A percentile compares a stretch with the other conserved stretches of the same genome.
Conservation (phyloP, 176 grass and related monocot genomes). For the Rhynchospora breviuscula region DNA sequence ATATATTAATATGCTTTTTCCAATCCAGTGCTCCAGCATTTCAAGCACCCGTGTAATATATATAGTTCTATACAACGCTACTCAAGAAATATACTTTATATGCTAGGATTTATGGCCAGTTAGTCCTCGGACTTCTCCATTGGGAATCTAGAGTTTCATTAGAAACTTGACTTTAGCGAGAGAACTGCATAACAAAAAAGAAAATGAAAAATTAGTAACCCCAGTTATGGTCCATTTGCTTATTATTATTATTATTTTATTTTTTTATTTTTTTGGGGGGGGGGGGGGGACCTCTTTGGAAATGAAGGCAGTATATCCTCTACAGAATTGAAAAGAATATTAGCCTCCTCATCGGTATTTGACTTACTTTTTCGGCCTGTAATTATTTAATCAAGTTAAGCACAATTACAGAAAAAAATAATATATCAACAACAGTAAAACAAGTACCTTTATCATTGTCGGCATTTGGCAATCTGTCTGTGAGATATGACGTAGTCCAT, state of each 20-base stretch:
- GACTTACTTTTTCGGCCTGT: slow-evolving; percentile 18
- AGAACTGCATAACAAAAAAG: slow-evolving; percentile 34
- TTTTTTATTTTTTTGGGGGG: background rate
- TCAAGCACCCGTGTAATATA: background rate
- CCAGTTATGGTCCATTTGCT: background rate
- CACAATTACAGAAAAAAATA: background rate
- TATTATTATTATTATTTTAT: background rate
- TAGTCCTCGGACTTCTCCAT: background rate
- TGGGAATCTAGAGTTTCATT: background rate
- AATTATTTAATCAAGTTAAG: background rate
- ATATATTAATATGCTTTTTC: too few species aligned
- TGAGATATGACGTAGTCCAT: slow-evolving; percentile 34
- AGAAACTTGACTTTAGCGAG: slow-evolving; percentile 30
- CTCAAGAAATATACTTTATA: too few species aligned
- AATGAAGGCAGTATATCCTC: slow-evolving; percentile 47
- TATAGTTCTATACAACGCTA: too few species aligned
- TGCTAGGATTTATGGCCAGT: background rate
- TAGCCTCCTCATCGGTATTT: slow-evolving; percentile 14
- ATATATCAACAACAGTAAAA: slow-evolving; percentile 8
- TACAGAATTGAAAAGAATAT: slow-evolving; percentile 47
- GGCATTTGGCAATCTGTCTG: slow-evolving; percentile 16
- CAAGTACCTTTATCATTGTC: slow-evolving; percentile 27
- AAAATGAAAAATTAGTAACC: background rate
- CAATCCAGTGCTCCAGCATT: background rate
- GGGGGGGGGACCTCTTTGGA: slow-evolving; percentile 33